A percentile compares a stretch with the other conserved stretches of the same genome.
phyloP scores from a whole-genome alignment of 805 yeast species.

The Ogataea philodendri region DNA sequence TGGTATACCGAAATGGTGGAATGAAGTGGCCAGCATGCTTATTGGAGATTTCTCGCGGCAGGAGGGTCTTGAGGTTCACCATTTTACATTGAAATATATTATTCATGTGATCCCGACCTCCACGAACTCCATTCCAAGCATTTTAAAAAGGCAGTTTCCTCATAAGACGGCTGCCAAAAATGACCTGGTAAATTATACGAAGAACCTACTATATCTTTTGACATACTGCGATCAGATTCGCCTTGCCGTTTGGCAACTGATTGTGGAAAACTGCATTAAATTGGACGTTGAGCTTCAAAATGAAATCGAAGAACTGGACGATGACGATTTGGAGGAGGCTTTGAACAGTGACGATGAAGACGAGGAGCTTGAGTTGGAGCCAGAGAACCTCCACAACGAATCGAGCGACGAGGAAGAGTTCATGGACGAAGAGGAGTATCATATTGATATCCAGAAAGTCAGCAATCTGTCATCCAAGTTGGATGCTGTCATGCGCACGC shows the following conservation, averaged over 20 bases:
- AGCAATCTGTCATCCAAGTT: conserved; percentile 62
- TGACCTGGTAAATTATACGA: conserved; percentile 59
- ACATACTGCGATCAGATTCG: conserved; percentile 76
- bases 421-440: conserved; percentile 45
- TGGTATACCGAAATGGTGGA: conserved; percentile 86
- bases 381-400: conserved; percentile 33
- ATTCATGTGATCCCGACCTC: conserved; percentile 80
- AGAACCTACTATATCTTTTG: conserved; percentile 57
- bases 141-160: conserved; percentile 66
- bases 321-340: conserved; percentile 57
- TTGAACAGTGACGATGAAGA: conserved; percentile 34
- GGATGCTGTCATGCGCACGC: conserved; percentile 61
- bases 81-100: conserved; percentile 61
- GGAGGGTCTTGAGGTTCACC: conserved; percentile 44
- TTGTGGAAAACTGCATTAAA: conserved; percentile 77
- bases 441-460: conserved; percentile 46
- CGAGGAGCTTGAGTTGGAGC: conserved; percentile 30
- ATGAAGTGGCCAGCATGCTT: conserved; percentile 71
- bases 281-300: conserved; percentile 91
- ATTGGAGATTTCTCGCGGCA: conserved; percentile 52
- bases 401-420: conserved; percentile 32
- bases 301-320: conserved; percentile 81
- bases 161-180: conserved; percentile 64
- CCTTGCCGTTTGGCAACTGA: conserved; percentile 72
- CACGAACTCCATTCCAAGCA: conserved; percentile 57